Conservation (phyloP, 2,329 filamentous ascomycete species). For the Pseudopyricularia javanii region DNA sequence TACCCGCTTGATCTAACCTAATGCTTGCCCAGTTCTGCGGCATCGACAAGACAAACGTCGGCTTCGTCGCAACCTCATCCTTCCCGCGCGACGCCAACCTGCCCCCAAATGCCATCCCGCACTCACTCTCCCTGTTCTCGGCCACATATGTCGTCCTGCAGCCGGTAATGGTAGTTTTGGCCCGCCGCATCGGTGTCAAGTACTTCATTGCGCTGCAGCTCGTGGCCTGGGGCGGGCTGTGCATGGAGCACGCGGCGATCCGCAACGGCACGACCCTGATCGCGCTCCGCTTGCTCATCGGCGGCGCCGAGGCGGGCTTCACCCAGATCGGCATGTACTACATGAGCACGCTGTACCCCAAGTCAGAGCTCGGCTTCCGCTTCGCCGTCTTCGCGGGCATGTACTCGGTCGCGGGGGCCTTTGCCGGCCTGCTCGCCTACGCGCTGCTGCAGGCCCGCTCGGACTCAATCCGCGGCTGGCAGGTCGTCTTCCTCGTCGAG, state of each 20-base stretch:
- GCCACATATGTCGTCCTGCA: constrained; percentile 4
- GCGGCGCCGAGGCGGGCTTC: constrained; percentile 13
- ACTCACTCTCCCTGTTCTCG: constrained; percentile 8
- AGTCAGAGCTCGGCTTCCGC: constrained; percentile 14
- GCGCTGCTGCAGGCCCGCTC: neutral
- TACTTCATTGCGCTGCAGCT: neutral
- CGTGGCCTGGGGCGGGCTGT: constrained; percentile 4
- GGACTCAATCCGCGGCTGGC: constrained; percentile 11
- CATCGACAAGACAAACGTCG: constrained; percentile 12
- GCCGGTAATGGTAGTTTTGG: neutral
- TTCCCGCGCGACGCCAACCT: constrained; percentile 11
- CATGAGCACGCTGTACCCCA: constrained; percentile 16
- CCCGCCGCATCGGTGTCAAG: neutral
- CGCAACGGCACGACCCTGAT: constrained; percentile 4
- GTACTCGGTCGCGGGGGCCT: constrained; percentile 10
- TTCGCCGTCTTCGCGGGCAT: constrained; percentile 11
- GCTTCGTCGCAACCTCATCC: constrained; percentile 11
- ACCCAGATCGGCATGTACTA: constrained; percentile 14
- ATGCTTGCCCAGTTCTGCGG: constrained; percentile 7
- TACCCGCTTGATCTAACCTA: neutral
- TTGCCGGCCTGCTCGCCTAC: constrained; percentile 9
- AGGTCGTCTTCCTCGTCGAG: constrained; percentile 41
- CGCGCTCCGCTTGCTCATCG: constrained; percentile 5
- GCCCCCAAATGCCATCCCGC: constrained; percentile 9
- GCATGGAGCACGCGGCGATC: constrained; percentile 4